Percentiles rank a stretch among this genome's conserved stretches.
phyloP scores from a whole-genome alignment of 352 stramenopile species.

The Ophiocytium majus region DNA sequence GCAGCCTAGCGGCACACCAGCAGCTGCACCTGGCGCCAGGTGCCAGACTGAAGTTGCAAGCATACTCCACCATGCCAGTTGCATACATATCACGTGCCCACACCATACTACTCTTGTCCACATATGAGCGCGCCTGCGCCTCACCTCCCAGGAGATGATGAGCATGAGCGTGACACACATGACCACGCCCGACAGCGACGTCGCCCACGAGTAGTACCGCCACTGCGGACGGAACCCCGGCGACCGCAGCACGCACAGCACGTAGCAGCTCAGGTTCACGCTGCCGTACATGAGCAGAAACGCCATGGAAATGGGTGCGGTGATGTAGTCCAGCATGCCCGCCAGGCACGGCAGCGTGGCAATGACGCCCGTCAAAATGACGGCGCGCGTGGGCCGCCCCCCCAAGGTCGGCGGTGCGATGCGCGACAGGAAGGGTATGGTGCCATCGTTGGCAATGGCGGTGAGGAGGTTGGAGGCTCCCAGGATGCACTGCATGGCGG shows the following conservation, averaged over 20 bases:
- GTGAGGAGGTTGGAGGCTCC: slow-evolving; percentile 66
- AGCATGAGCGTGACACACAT: slow-evolving; percentile 69
- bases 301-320: slow-evolving; percentile 72
- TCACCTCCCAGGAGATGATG: slow-evolving; percentile 60
- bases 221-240: slow-evolving; percentile 71
- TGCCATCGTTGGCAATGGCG: slow-evolving; percentile 66
- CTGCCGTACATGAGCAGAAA: slow-evolving; percentile 70
- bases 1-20: no score
- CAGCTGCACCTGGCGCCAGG: no score
- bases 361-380: slow-evolving; percentile 64
- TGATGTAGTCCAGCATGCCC: slow-evolving; percentile 73
- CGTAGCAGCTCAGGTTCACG: slow-evolving; percentile 70
- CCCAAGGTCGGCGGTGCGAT: slow-evolving; percentile 58
- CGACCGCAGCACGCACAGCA: slow-evolving; percentile 62
- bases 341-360: slow-evolving; percentile 64
- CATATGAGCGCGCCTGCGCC: background rate
- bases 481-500: slow-evolving; percentile 64
- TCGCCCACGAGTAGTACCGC: slow-evolving; percentile 70
- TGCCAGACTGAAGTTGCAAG: no score
- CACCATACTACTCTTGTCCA: background rate
- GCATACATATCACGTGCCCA: background rate
- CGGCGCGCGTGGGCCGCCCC: slow-evolving; percentile 43
- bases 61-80: no score
- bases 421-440: slow-evolving; percentile 64
- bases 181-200: slow-evolving; percentile 64